Evolutionary conservation across 495 filamentous ascomycete genomes (phyloP), one percentile per base, ranked within the genome.

Genomic region (Bryoglossum gracile): DNA sequence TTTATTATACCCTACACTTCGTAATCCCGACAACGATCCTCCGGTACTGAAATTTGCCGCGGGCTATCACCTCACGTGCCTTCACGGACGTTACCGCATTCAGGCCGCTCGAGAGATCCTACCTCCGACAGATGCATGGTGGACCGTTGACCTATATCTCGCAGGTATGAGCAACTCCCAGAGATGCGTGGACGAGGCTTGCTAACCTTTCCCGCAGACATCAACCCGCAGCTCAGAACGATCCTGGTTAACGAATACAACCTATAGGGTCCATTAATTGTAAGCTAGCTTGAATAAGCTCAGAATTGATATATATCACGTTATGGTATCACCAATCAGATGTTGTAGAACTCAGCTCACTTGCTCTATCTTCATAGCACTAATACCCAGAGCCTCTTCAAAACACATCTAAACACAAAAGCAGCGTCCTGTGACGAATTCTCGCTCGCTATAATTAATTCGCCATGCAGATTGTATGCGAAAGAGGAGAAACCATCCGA

Each of bases 41-140:
- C 6, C 26, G 5, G 26, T 6, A 30, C 26, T 30, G 26, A 30
- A 30, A 13, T 30, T 30, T 30, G 6, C 26, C 5, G 26, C 26
- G 5, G 13, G 26, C 5, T 39, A 46, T 28, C 36, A 18, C 9
- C 18, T 39, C 4, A 18, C 2, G 38, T 65, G 54, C 24, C 63
- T 70, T 17, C 60, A 71, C 42, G 61, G 66, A 22, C 62, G 59
- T 48, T 59, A 69, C 51, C 47, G 65, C 4, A 40, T 68, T 11
- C 48, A 61, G 46, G 66, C 65, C 6, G 63, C 39, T 3, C 40
- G 50, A 42, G 54, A 65, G 6, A 14, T 51, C 41, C 43, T 56
- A 2, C 19, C 42, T 36, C 53, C 48, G 17, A 42, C 23, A 16
- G 59, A 73, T 32, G 57, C 35, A 22, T 67, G 62, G 63, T 71